Conservation (phyloP, 2,329 filamentous ascomycete species). For the Aspergillaceae sp. region DNA sequence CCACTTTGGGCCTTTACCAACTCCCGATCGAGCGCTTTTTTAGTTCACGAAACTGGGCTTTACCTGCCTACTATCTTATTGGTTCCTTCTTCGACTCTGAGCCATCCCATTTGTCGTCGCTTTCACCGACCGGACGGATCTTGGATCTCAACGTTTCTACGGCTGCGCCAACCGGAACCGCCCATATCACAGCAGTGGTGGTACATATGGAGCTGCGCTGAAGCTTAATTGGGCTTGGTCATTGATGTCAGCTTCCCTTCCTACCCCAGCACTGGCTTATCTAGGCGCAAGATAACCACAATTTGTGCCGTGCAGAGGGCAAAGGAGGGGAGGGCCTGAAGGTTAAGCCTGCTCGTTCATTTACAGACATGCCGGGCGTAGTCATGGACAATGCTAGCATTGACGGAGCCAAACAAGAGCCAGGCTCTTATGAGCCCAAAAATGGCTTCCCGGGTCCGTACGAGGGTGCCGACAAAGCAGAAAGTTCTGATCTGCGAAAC, state of each 20-base stretch:
- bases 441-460: conserved; percentile 15
- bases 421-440: conserved; percentile 14
- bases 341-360: conserved; percentile 7
- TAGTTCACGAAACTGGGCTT: too few species aligned
- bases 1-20: too few species aligned
- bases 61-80: too few species aligned
- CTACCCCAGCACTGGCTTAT: conserved; percentile 13
- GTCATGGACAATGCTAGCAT: conserved; percentile 32
- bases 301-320: conserved; percentile 20
- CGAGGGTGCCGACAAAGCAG: conserved; percentile 9
- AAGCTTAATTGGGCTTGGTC: conserved; percentile 9
- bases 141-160: not conserved
- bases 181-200: conserved; percentile 5
- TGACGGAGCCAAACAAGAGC: conserved; percentile 18
- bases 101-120: not conserved
- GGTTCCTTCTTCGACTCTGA: not conserved
- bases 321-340: conserved; percentile 20
- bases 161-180: not conserved
- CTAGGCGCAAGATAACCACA: conserved; percentile 9
- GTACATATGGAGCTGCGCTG: conserved; percentile 22
- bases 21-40: too few species aligned
- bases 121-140: not conserved
- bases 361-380: conserved; percentile 34
- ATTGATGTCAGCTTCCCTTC: conserved; percentile 18
- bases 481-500: conserved; percentile 12